Evolutionary conservation across 2,329 filamentous ascomycete genomes (phyloP).

Genomic region (Verticillium zaregamsianum): DNA sequence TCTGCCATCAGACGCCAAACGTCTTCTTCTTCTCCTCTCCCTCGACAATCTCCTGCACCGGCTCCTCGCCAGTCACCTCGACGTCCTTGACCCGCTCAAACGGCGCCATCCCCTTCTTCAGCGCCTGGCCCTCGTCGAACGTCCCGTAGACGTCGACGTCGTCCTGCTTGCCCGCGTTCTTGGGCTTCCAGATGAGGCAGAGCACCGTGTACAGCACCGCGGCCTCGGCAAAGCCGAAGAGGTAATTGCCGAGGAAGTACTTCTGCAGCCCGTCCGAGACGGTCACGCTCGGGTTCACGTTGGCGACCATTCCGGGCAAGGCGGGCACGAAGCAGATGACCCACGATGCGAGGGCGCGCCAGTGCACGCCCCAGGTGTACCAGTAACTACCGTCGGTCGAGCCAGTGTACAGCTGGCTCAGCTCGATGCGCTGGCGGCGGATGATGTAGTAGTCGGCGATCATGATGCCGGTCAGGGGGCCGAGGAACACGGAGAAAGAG

Average conservation of each 20-base stretch:
- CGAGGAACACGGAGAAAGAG: slow-evolving; percentile 23
- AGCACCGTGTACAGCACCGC: slow-evolving; percentile 7
- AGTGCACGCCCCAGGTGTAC: slow-evolving; percentile 23
- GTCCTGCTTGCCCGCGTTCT: slow-evolving; percentile 7
- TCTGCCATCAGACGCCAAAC: neutral
- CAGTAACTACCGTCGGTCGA: slow-evolving; percentile 30
- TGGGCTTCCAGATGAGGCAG: slow-evolving; percentile 9
- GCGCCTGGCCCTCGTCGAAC: slow-evolving; percentile 10
- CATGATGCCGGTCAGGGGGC: slow-evolving; percentile 23
- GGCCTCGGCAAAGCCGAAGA: slow-evolving; percentile 12
- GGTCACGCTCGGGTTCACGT: slow-evolving; percentile 10
- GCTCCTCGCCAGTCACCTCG: neutral
- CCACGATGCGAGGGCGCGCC: slow-evolving; percentile 13
- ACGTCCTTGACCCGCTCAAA: slow-evolving; percentile 7
- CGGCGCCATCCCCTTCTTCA: slow-evolving; percentile 10
- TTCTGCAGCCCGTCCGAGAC: slow-evolving; percentile 16
- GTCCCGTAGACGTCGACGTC: slow-evolving; percentile 11
- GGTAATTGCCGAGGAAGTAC: slow-evolving; percentile 14
- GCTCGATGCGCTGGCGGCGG: slow-evolving; percentile 29
- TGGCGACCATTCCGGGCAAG: slow-evolving; percentile 20
- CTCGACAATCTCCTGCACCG: neutral
- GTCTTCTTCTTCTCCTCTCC: neutral
- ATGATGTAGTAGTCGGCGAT: slow-evolving; percentile 23
- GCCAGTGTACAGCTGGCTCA: slow-evolving; percentile 30
- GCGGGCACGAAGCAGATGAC: slow-evolving; percentile 24